Evolutionary conservation across 305 asterid species (phyloP).

Genomic region (Fraxinus sp.): DNA sequence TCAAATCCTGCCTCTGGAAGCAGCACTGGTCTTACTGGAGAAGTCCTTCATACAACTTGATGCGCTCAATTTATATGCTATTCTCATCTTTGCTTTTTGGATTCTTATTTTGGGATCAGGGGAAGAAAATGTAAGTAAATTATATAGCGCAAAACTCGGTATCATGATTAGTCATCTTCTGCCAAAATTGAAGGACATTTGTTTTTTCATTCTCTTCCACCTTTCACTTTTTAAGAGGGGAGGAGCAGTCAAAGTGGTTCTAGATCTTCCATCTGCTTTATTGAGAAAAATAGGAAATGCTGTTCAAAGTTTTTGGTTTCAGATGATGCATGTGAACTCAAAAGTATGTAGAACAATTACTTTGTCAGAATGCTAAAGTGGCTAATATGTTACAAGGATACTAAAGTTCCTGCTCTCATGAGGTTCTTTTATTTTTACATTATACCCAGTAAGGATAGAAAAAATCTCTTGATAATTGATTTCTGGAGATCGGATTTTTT

Average conservation of each 20-base stretch:
- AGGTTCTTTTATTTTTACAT: background rate
- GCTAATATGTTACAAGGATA: background rate
- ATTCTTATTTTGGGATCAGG: conserved; percentile 53
- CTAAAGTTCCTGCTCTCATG: background rate
- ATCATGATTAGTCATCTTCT: conserved; percentile 1
- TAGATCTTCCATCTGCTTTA: background rate
- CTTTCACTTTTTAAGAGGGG: background rate
- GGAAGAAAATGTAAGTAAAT: conserved; percentile 42
- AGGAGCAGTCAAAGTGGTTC: background rate
- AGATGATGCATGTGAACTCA: background rate
- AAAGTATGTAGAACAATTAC: background rate
- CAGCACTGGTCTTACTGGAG: conserved; percentile 68
- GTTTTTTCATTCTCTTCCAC: background rate
- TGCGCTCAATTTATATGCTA: conserved; percentile 41
- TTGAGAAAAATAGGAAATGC: background rate
- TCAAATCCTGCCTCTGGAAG: conserved; percentile 68
- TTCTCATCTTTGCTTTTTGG: conserved; percentile 45
- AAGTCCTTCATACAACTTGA: conserved; percentile 63
- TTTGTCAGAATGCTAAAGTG: background rate
- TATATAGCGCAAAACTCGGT: background rate
- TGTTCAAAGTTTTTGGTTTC: background rate
- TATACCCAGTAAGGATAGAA: background rate
- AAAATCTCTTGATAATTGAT: background rate
- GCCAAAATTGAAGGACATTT: background rate
- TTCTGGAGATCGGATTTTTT: background rate